phyloP scores from a whole-genome alignment of 2,329 filamentous ascomycete species.

The Epicoccum nigrum region DNA sequence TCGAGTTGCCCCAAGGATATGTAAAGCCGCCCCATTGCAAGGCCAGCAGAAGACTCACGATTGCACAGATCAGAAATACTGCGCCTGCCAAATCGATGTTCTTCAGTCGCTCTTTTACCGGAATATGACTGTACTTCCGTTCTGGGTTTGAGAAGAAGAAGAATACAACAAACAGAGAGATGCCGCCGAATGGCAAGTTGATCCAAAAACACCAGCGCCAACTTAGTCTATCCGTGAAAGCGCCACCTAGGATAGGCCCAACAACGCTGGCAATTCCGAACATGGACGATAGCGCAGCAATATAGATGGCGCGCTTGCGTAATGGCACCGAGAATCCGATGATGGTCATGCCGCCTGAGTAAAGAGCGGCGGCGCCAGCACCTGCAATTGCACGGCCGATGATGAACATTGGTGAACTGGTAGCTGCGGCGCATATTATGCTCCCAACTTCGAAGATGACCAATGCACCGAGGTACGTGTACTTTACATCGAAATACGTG shows the following conservation, averaged over 20 bases:
- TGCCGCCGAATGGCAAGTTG: slow-evolving; percentile 54
- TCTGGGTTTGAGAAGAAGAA: slow-evolving; percentile 43
- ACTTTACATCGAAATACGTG: slow-evolving; percentile 63
- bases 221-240: slow-evolving; percentile 47
- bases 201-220: slow-evolving; percentile 53
- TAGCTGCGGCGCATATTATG: slow-evolving; percentile 59
- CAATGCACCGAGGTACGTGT: slow-evolving; percentile 57
- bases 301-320: slow-evolving; percentile 51
- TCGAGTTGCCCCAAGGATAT: slow-evolving; percentile 55
- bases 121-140: slow-evolving; percentile 32
- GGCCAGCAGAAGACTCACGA: slow-evolving; percentile 43
- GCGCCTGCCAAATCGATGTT: slow-evolving; percentile 47
- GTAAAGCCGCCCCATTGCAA: slow-evolving; percentile 51
- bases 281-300: slow-evolving; percentile 45
- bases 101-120: slow-evolving; percentile 43
- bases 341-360: slow-evolving; percentile 61
- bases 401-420: slow-evolving; percentile 60
- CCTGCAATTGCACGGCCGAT: slow-evolving; percentile 62
- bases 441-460: slow-evolving; percentile 59
- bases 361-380: slow-evolving; percentile 58
- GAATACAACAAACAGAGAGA: slow-evolving; percentile 41
- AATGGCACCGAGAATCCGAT: slow-evolving; percentile 51
- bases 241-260: slow-evolving; percentile 52
- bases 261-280: slow-evolving; percentile 50
- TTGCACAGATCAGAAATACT: slow-evolving; percentile 40